Conservation (phyloP, 177 flowering plant genomes). For the Vitis hybrid region DNA sequence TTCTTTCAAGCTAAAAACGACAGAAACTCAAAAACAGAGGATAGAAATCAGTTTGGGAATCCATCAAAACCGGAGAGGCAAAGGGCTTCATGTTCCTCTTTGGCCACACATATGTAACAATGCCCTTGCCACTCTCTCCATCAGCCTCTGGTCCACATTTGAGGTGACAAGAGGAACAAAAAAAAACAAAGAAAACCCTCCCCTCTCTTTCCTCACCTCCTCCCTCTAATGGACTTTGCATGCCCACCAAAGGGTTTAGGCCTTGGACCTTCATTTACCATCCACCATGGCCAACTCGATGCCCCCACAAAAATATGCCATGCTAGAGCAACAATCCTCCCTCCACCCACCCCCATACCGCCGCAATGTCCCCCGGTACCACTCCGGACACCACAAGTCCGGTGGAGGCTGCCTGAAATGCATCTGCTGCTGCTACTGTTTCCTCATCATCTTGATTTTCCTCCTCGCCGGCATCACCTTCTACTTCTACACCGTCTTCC, state of each 20-base stretch:
- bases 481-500: constrained; percentile 17
- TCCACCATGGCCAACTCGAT: constrained; percentile 6
- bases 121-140: neutral
- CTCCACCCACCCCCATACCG: constrained; percentile 53
- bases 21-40: no score
- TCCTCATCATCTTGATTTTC: constrained; percentile 39
- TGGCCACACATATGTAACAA: constrained; percentile 20
- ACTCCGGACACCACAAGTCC: constrained; percentile 10
- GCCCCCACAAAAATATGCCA: constrained; percentile 36
- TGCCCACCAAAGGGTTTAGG: constrained; percentile 16
- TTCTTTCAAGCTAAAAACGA: no score
- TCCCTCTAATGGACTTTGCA: constrained; percentile 10
- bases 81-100: neutral
- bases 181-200: constrained; percentile 1
- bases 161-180: neutral
- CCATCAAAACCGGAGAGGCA: constrained; percentile 6
- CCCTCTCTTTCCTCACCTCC: constrained; percentile 9
- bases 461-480: neutral
- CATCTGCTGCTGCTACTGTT: constrained; percentile 51
- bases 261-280: constrained; percentile 1
- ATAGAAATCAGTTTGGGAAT: constrained; percentile 4
- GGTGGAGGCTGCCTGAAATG: constrained; percentile 33
- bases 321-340: constrained; percentile 28
- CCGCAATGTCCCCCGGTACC: constrained; percentile 49
- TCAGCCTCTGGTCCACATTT: neutral